These are phyloP conservation scores for Echeveria elegans DNA, from an alignment of 164 flowering plant genomes.

Conservation along the genomic window DNA sequence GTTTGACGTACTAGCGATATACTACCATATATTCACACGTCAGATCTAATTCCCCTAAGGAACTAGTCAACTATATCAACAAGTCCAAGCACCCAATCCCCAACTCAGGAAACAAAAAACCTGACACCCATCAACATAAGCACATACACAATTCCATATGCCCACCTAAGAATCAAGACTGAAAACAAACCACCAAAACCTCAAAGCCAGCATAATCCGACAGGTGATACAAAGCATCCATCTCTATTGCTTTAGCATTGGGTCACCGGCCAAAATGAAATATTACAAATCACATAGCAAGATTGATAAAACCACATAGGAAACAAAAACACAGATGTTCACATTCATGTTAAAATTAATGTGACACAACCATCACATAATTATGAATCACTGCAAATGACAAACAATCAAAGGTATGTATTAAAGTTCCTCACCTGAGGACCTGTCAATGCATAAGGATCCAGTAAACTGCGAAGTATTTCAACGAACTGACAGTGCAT, in stretches of 20 bases:
- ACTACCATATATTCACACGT: too few species aligned
- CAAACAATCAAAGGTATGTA: neutral
- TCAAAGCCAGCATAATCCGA: neutral
- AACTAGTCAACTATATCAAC: neutral
- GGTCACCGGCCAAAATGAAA: neutral
- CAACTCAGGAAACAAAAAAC: neutral
- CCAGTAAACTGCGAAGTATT: constrained; percentile 84
- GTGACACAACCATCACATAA: neutral
- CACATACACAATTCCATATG: too few species aligned
- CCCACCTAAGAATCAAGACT: neutral
- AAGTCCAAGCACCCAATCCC: neutral
- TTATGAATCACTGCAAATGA: neutral
- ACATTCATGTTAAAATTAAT: neutral
- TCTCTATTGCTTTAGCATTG: neutral
- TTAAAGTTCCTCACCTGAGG: constrained; percentile 47
- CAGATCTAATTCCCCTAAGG: too few species aligned
- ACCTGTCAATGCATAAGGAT: constrained; percentile 65
- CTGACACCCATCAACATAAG: neutral
- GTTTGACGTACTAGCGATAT: too few species aligned
- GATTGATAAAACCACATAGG: neutral
- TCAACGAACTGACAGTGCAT: constrained; percentile 99
- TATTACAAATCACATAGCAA: neutral
- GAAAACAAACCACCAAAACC: neutral
- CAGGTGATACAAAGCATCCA: neutral
- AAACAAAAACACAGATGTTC: neutral